A percentile compares a stretch with the other conserved stretches of the same genome.
phyloP scores from a whole-genome alignment of 352 stramenopile species.

The Phytopythium cucurbitacearum region DNA sequence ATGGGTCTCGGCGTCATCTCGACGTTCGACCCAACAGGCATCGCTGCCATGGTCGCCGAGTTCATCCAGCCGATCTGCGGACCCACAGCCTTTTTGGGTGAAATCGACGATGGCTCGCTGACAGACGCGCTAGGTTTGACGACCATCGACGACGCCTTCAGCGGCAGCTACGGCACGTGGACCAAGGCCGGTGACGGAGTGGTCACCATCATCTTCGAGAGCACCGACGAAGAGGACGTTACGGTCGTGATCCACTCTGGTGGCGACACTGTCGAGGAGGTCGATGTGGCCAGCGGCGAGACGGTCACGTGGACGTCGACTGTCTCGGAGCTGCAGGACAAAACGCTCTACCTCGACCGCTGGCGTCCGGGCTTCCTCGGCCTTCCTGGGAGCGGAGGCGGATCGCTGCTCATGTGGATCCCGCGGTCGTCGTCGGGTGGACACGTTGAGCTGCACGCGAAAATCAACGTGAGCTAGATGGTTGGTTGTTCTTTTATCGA shows the following conservation, averaged over 20 bases:
- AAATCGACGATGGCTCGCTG: conserved; percentile 49
- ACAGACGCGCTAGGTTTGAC: conserved; percentile 35
- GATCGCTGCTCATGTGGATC: conserved; percentile 60
- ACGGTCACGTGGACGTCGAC: conserved; percentile 10
- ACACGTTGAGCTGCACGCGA: conserved; percentile 37
- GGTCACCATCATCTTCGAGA: conserved; percentile 36
- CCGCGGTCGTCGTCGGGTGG: conserved; percentile 33
- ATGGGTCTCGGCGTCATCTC: conserved; percentile 32
- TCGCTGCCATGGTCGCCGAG: conserved; percentile 38
- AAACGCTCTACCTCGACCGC: conserved; percentile 68
- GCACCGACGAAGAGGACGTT: conserved; percentile 34
- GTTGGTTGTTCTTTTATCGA: background rate
- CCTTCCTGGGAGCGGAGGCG: conserved; percentile 48
- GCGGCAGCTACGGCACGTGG: conserved; percentile 31
- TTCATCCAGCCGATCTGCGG: conserved; percentile 62
- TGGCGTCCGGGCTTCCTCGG: conserved; percentile 54
- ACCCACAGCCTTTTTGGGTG: conserved; percentile 42
- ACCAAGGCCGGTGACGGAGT: conserved; percentile 32
- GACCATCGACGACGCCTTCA: conserved; percentile 37
- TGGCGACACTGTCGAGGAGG: conserved; percentile 23
- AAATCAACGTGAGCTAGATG: conserved; percentile 37
- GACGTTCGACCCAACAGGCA: conserved; percentile 44
- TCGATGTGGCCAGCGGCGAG: conserved; percentile 27
- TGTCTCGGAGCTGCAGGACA: conserved; percentile 32
- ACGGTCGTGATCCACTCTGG: conserved; percentile 38